A percentile compares a stretch with the other conserved stretches of the same genome.
phyloP scores from a whole-genome alignment of 352 stramenopile genomes.

The Lagenidium giganteum region DNA sequence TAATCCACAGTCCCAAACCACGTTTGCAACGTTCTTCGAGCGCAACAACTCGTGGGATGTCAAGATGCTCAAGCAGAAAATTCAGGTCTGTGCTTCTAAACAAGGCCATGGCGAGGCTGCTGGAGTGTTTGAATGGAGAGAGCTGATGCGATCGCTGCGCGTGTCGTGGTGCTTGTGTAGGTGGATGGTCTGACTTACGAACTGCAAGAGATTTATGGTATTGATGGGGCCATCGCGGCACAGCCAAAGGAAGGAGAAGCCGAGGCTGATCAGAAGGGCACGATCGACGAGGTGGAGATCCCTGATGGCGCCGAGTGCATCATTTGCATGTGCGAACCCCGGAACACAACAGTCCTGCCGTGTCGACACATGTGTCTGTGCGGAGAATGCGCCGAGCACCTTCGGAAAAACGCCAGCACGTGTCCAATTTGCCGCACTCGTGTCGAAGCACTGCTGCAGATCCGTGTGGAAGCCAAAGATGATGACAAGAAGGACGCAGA shows the following conservation, averaged over 20 bases:
- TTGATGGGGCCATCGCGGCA: conserved; percentile 62
- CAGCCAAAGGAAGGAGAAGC: conserved; percentile 26
- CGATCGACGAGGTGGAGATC: conserved; percentile 51
- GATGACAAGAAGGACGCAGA: conserved; percentile 14
- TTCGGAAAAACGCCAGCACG: conserved; percentile 65
- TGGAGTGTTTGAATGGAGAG: background rate
- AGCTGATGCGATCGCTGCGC: background rate
- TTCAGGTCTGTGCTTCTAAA: no score
- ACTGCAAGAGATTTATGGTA: conserved; percentile 86
- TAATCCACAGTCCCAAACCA: conserved; percentile 68
- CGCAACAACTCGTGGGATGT: conserved; percentile 41
- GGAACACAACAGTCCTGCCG: conserved; percentile 79
- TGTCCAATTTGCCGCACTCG: conserved; percentile 78
- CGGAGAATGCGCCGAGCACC: conserved; percentile 64
- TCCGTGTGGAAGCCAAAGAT: conserved; percentile 55
- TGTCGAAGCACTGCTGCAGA: conserved; percentile 76
- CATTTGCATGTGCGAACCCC: conserved; percentile 79
- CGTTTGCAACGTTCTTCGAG: conserved; percentile 68
- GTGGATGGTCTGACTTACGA: conserved; percentile 78
- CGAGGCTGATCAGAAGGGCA: background rate
- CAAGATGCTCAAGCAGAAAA: conserved; percentile 85
- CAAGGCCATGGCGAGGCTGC: background rate
- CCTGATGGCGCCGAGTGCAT: conserved; percentile 82
- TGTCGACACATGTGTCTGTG: conserved; percentile 88
- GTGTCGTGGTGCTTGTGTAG: conserved; percentile 14